A percentile compares a stretch with the other conserved stretches of the same genome.
Evolutionary conservation across 2,329 filamentous ascomycete species (phyloP).

Genomic region (Sporothrix variecibatus): DNA sequence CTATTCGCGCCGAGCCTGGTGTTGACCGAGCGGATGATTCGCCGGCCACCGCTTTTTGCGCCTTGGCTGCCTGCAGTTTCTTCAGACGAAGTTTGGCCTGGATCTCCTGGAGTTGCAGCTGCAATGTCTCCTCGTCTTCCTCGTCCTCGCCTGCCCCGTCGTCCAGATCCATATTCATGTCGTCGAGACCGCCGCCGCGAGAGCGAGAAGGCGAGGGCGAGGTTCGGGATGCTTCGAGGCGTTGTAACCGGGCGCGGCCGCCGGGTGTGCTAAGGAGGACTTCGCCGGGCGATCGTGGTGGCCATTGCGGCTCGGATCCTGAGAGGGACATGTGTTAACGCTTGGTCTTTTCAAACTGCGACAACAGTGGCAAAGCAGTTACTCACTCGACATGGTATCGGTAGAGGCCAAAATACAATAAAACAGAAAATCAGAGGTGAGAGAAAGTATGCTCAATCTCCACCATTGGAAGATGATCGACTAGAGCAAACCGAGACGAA

Average conservation of each 20-base stretch:
- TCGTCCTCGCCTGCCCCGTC: conserved; percentile 59
- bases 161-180: conserved; percentile 34
- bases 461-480: neutral
- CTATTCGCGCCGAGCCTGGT: neutral
- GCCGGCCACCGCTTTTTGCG: conserved; percentile 35
- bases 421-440: neutral
- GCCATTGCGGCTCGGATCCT: conserved; percentile 55
- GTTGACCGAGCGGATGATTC: conserved; percentile 5
- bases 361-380: neutral
- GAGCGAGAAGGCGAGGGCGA: conserved; percentile 58
- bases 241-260: conserved; percentile 74
- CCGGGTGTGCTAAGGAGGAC: conserved; percentile 69
- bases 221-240: conserved; percentile 60
- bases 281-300: conserved; percentile 66
- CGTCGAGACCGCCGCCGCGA: conserved; percentile 32
- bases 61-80: conserved; percentile 71
- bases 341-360: neutral
- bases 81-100: conserved; percentile 86
- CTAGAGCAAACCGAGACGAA: neutral
- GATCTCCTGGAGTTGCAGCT: conserved; percentile 84
- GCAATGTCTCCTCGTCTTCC: conserved; percentile 86
- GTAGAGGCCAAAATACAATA: neutral
- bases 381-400: conserved; percentile 28
- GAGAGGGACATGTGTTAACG: neutral
- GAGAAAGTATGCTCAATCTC: neutral